Evolutionary conservation across 495 filamentous ascomycete species (phyloP).

Genomic region (Penicillium atrosanguineum): DNA sequence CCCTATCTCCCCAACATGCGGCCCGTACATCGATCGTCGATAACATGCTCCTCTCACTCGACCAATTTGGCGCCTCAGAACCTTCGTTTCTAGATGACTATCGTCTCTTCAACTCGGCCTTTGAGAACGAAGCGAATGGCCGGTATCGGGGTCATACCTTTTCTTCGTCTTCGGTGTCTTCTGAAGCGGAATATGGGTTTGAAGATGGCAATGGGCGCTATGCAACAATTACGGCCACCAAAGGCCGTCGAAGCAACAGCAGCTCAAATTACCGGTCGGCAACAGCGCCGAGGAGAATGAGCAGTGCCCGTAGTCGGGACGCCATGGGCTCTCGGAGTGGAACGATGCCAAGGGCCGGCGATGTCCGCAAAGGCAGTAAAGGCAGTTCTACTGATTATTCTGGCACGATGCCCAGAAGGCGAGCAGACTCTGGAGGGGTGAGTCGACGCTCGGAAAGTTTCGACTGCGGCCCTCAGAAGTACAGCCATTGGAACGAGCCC

Average conservation of each 20-base stretch:
- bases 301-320: slow-evolving; percentile 54
- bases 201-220: slow-evolving; percentile 65
- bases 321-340: slow-evolving; percentile 34
- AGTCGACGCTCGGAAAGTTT: slow-evolving; percentile 74
- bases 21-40: slow-evolving; percentile 85
- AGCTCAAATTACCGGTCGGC: slow-evolving; percentile 68
- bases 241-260: slow-evolving; percentile 75
- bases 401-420: slow-evolving; percentile 39
- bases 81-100: slow-evolving; percentile 41
- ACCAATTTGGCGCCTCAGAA: slow-evolving; percentile 64
- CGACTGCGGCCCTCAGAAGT: slow-evolving; percentile 56
- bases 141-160: slow-evolving; percentile 60
- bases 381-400: slow-evolving; percentile 71
- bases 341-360: slow-evolving; percentile 24
- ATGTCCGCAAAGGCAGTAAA: slow-evolving; percentile 65
- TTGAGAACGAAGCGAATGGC: slow-evolving; percentile 33
- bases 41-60: slow-evolving; percentile 87
- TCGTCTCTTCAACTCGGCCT: slow-evolving; percentile 40
- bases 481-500: slow-evolving; percentile 26
- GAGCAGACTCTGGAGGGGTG: slow-evolving; percentile 51
- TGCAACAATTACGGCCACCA: slow-evolving; percentile 41
- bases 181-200: slow-evolving; percentile 68
- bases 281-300: slow-evolving; percentile 58
- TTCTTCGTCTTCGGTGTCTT: slow-evolving; percentile 68
- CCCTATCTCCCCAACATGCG: slow-evolving; percentile 69